A percentile compares a stretch with the other conserved stretches of the same genome.
Evolutionary conservation across 2,329 filamentous ascomycete species (phyloP).

Genomic region (Magnaporthiopsis poae): DNA sequence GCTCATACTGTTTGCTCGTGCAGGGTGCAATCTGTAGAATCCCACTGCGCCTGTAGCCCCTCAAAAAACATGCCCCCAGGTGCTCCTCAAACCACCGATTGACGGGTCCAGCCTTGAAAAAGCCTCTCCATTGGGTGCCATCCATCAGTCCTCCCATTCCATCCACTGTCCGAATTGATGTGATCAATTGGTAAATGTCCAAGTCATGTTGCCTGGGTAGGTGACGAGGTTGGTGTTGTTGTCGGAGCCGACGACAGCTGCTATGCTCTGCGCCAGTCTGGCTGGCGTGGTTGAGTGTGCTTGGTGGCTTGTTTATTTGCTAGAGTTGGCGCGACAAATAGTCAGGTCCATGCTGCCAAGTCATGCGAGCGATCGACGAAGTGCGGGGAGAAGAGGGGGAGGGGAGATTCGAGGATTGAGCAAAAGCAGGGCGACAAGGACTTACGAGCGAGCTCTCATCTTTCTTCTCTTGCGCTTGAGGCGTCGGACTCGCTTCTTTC

Average conservation of each 20-base stretch:
- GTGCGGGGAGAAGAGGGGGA: not conserved
- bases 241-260: not conserved
- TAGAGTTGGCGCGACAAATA: not conserved
- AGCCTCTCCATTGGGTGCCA: not conserved
- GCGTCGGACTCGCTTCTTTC: constrained; percentile 98
- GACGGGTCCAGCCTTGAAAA: not conserved
- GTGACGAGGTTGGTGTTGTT: not conserved
- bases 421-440: constrained; percentile 20
- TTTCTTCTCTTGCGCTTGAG: constrained; percentile 99
- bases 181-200: not conserved
- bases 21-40: not conserved
- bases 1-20: not conserved
- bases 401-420: not conserved
- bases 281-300: constrained; percentile 5
- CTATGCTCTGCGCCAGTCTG: not conserved
- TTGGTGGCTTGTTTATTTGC: constrained; percentile 6
- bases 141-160: not conserved
- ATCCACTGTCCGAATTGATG: not conserved
- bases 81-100: not conserved
- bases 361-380: not conserved
- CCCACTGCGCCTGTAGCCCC: not conserved
- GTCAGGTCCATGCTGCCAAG: not conserved
- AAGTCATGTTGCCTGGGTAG: not conserved
- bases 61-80: not conserved
- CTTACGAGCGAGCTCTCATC: constrained; percentile 95